Conservation (phyloP, 2,329 filamentous ascomycete genomes). For the Pseudocercospora fuligena region DNA sequence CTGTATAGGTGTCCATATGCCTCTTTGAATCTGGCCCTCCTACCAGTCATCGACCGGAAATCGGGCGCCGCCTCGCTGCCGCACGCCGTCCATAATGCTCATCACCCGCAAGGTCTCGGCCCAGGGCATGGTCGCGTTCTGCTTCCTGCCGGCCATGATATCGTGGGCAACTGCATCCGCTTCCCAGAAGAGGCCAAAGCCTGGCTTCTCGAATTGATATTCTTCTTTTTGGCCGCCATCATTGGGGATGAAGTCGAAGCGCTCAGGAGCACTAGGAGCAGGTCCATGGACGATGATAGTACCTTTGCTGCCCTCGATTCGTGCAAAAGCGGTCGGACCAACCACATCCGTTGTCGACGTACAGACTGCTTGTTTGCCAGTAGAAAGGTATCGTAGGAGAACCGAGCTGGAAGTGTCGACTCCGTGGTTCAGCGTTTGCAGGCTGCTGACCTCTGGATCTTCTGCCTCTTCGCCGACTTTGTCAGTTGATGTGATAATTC, state of each 20-base stretch:
- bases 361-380: constrained; percentile 49
- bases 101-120: constrained; percentile 53
- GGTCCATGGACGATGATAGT: constrained; percentile 46
- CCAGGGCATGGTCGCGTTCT: constrained; percentile 53
- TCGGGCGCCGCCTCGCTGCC: constrained; percentile 42
- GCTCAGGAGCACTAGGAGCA: constrained; percentile 38
- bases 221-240: constrained; percentile 39
- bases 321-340: constrained; percentile 41
- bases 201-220: constrained; percentile 45
- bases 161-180: constrained; percentile 51
- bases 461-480: constrained; percentile 35
- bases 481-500: constrained; percentile 43
- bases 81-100: constrained; percentile 55
- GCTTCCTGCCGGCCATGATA: constrained; percentile 44
- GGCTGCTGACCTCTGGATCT: constrained; percentile 47
- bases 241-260: constrained; percentile 45
- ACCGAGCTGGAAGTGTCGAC: constrained; percentile 44
- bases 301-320: constrained; percentile 50
- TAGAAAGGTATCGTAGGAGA: constrained; percentile 47
- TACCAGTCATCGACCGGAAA: constrained; percentile 31
- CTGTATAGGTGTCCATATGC: not conserved
- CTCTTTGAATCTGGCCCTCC: not conserved
- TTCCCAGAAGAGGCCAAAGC: constrained; percentile 52
- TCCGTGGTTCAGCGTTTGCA: constrained; percentile 43
- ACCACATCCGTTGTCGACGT: constrained; percentile 44